phyloP scores from a whole-genome alignment of 2,329 filamentous ascomycete genomes.

The Pseudopyricularia javanii region DNA sequence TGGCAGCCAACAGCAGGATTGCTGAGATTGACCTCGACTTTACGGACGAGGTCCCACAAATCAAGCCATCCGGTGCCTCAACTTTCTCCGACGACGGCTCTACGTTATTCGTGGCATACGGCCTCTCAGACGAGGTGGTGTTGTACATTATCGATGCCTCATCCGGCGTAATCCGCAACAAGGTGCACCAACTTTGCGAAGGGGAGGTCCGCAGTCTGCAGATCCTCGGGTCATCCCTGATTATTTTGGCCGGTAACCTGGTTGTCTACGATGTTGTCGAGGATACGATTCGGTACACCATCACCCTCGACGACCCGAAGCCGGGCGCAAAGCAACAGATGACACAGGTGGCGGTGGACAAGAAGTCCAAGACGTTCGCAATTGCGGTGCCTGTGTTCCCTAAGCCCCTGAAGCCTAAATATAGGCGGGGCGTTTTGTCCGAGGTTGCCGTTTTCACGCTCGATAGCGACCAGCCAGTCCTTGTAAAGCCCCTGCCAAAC shows the following conservation, averaged over 20 bases:
- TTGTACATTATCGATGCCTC: constrained; percentile 68
- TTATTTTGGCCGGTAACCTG: constrained; percentile 63
- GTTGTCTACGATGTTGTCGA: constrained; percentile 76
- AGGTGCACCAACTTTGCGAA: constrained; percentile 55
- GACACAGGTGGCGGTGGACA: constrained; percentile 61
- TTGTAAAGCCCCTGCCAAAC: constrained; percentile 41
- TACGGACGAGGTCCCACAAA: constrained; percentile 12
- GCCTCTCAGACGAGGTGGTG: constrained; percentile 40
- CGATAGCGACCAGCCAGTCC: constrained; percentile 45
- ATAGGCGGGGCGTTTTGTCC: constrained; percentile 24
- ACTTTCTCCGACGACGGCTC: constrained; percentile 79
- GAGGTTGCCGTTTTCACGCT: constrained; percentile 54
- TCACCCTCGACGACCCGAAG: constrained; percentile 37
- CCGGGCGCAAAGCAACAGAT: constrained; percentile 27
- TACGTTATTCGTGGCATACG: constrained; percentile 58
- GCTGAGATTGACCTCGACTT: neutral
- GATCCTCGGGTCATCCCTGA: constrained; percentile 60
- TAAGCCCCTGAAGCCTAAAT: constrained; percentile 7
- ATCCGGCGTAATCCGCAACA: constrained; percentile 53
- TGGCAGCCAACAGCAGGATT: constrained; percentile 28
- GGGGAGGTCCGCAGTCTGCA: constrained; percentile 54
- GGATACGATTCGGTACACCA: constrained; percentile 58
- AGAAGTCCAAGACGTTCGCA: constrained; percentile 51
- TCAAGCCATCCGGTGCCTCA: constrained; percentile 40
- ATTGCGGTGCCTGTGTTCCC: constrained; percentile 35